phyloP scores from a whole-genome alignment of 2,329 filamentous ascomycete genomes.

The Verticillium isaacii region DNA sequence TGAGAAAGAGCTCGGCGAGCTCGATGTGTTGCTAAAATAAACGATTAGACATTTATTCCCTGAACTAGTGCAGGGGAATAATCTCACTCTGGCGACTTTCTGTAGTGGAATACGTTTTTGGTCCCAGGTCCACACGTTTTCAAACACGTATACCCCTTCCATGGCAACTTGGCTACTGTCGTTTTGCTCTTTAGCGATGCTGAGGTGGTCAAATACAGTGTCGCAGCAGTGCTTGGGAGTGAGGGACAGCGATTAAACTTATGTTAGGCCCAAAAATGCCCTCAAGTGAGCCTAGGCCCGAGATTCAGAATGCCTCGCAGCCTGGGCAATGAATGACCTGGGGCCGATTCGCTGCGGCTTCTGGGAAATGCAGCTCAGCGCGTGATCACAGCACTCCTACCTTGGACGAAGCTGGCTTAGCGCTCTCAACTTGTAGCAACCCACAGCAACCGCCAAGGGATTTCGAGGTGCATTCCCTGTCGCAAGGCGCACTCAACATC shows the following conservation, averaged over 20 bases:
- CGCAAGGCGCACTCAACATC: background rate
- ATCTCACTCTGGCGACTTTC: background rate
- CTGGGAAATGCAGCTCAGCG: background rate
- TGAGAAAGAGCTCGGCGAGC: conserved; percentile 10
- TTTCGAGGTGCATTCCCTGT: background rate
- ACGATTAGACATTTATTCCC: background rate
- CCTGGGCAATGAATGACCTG: background rate
- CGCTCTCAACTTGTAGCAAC: background rate
- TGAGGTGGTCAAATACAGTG: background rate
- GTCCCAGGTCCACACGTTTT: background rate
- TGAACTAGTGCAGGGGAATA: background rate
- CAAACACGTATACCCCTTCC: background rate
- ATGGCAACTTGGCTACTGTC: background rate
- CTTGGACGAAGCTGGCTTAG: background rate
- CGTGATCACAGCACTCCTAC: background rate
- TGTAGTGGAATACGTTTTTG: background rate
- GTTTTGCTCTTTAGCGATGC: background rate
- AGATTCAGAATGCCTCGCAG: background rate
- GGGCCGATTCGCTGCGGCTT: background rate
- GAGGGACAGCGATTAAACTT: too few relatives aligned
- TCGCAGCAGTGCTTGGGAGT: too few relatives aligned
- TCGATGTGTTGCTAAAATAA: conserved; percentile 8
- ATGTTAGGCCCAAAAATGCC: too few relatives aligned
- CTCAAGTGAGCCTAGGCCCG: too few relatives aligned
- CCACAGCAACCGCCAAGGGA: background rate